Base-by-base conservation (phyloP, 192 early-diverging fungal species). In the Kickxella alabastrina region DNA sequence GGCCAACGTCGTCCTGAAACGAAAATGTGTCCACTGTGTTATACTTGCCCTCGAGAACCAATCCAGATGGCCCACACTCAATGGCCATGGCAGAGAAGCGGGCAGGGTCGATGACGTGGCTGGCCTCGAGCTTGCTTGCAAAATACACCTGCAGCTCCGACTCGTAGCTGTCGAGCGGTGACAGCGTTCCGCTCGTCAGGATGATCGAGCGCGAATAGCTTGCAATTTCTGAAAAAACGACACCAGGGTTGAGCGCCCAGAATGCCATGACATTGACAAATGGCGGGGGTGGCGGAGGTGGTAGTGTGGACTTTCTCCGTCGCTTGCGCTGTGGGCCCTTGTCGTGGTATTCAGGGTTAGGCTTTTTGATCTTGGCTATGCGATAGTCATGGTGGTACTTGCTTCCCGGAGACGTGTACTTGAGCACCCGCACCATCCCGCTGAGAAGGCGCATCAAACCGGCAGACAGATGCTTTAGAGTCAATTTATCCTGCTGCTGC, bases 141-240 rank as follows among this genome's bases (percentile, higher is more conserved):
- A 85, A 85, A 14, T 56, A 45, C 6, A 70, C 59, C n/a, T 79
- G 79, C 18, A 85, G 51, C 43, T 85, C 84, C 1, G 79, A 68
- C 13, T 63, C 71, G 49, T 82, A 83, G n/a, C 75, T 78, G 40
- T 68, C 57, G 42, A 85, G 49, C 26, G 84, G 84, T 23, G 84
- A 84, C n/a, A 86, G 69, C 10, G 84, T 86, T 26, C 84, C 84
- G 52, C 82, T 83, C 17, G 82, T 85, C 27, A 86, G 40, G 4
- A 86, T 57, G 14, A 86, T 65, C 0, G 83, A 78, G 8, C 75
- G 70, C 0, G 80, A 50, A n/a, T 51, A 13, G 1, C 52, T 34
- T 0, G 78, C 53, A 8, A 84, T 62, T 26, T 80, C 65, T 2
- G 49, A 34, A 37, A 75, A 75, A 2, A 68, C 41, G 5, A 75